Evolutionary conservation across 2,329 filamentous ascomycete genomes (phyloP), one percentile per base, ranked within the genome.

Genomic region (Endocalyx cinctus): DNA sequence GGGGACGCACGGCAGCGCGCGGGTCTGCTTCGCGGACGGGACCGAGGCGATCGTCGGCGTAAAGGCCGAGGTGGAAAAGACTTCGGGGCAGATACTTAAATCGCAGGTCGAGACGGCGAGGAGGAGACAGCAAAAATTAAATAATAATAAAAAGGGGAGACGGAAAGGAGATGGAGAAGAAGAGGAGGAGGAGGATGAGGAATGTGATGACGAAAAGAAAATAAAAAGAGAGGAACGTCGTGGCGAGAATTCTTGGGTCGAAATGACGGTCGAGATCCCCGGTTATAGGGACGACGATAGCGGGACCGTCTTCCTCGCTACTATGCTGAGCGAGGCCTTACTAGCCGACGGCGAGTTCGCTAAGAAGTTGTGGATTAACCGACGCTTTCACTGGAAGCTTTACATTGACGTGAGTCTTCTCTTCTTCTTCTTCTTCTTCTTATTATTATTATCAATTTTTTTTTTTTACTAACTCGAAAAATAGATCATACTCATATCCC

Each of bases 31-130:
- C 57, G 81, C 88, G 4, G 92, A 98, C 59, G 92, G 92, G 31
- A 94, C 88, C 2, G 92, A 98, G 62, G 92, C 92, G 6, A 83
- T 98, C 41, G 92, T 96, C 5, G 92, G 92, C 28, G 82, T 96
- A 41, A 98, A 97, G 65, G 88, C 87, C 1, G 90, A 97, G 64
- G 86, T 97, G 4, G 88, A 95, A 60, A 82, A 77, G 66, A 87
- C 82, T 29, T 46, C 38, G 11, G 39, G 35, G 26, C 39, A 19
- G 47, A 50, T 40, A 39, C 60, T 31, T 43, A 56, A 37, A 43
- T 52, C 31, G 55, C 29, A 35, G 16, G 16, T 18, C 31, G 34
- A 35, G n/a, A 34, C 46, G 12, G 42, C 29, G 48, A 31, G 41
- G 48, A 37, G 28, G 40, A 22, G 42, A 48, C 13, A 45, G 47